Base-by-base conservation (phyloP, 148 eudicot genomes). In the Rhododendron ovatum region DNA sequence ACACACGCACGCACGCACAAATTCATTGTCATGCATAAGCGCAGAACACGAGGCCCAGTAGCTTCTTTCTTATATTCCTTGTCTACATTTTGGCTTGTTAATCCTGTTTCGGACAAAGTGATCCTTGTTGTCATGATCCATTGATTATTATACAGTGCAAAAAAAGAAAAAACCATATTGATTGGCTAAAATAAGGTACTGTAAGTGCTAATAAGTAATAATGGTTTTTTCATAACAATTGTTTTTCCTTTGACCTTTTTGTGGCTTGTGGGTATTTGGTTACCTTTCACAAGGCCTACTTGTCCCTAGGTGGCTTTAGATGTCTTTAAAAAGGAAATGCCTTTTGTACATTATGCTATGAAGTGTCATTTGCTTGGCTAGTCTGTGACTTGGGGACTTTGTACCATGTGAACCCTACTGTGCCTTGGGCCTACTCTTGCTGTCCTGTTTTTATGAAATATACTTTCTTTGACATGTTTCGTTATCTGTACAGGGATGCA, bases 401-500 rank as follows among this genome's bases (percentile, higher is more conserved):
- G 22, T 65, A 8, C 14, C 24, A 12, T 24, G 24, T 39, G 45
- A 30, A 53, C 20, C 53, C 14, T 26, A 75, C 47, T 80, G 28
- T n/a, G 28, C 45, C 57, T 9, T 61, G 59, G 37, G 50, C 59
- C 24, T 41, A 71, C 14, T 28, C 82, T 76, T 80, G 43, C 28
- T 81, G 76, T 71, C 30, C 39, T 71, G 39, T 4, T 28, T 12
- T 71, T 30, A 71, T 30, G 39, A 30, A 71, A 71, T 71, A 14
- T 71, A 30, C 76, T 71, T 71, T 13, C 26, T n/a, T 71, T 71
- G 76, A 28, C 39, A 39, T 84, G 67, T 85, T 81, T 47, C 4
- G 55, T 45, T 85, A 12, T 84, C 43, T 83, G 55, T 91, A 37
- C 87, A 98, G 99, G 99, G 98, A n/a, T 98, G 94, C 87, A 94